Evolutionary conservation across 306 rosid species (phyloP).

Genomic region (Quercus bicolor): DNA sequence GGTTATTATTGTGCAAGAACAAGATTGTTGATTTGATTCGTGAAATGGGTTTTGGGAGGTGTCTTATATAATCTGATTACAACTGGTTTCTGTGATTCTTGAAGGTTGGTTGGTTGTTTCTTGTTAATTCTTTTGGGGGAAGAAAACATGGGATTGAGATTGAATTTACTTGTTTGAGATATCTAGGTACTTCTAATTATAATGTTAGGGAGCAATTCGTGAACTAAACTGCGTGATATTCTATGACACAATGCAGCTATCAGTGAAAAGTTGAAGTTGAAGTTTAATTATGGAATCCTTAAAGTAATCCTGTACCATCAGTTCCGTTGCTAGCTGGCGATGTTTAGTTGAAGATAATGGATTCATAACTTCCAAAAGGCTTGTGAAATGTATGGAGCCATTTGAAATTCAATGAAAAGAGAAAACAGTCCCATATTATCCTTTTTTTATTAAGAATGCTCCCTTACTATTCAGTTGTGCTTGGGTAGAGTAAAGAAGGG

Average conservation of each 20-base stretch:
- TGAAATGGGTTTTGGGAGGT: neutral
- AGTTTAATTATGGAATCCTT: neutral
- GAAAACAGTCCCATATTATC: neutral
- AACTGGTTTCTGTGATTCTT: neutral
- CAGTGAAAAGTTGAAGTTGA: neutral
- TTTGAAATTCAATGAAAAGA: neutral
- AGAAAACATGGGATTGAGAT: neutral
- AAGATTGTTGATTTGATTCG: neutral
- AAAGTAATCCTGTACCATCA: neutral
- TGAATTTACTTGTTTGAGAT: constrained; percentile 1
- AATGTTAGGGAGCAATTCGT: neutral
- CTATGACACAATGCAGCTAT: neutral
- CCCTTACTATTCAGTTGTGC: neutral
- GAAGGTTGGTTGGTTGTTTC: neutral
- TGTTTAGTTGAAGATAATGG: neutral
- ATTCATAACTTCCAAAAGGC: neutral
- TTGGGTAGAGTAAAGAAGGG: neutral
- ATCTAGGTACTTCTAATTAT: neutral
- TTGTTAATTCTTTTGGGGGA: neutral
- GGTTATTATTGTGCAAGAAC: neutral
- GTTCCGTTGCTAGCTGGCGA: neutral
- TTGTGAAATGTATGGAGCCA: neutral
- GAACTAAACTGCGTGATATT: neutral
- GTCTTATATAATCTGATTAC: neutral
- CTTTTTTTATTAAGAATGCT: neutral